Conservation (phyloP, 352 stramenopile species). For the Phytophthora sp. region DNA sequence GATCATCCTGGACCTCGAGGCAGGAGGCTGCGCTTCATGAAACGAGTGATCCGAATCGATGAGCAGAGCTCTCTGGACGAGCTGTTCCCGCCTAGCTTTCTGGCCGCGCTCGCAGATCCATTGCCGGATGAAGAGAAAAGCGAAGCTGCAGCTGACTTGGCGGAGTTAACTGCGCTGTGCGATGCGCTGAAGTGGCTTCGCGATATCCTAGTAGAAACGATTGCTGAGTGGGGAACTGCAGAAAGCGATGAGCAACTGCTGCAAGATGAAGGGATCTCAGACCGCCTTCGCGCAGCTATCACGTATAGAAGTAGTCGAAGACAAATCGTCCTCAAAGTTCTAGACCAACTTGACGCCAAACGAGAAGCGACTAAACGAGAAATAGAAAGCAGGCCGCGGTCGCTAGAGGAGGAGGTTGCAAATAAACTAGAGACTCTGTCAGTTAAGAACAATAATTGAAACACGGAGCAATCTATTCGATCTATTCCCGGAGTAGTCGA, state of each 20-base stretch:
- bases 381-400: not conserved
- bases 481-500: not conserved
- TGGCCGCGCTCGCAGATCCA: slow-evolving; percentile 25
- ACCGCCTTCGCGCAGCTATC: slow-evolving; percentile 47
- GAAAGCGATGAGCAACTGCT: slow-evolving; percentile 34
- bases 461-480: not conserved
- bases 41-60: slow-evolving; percentile 56
- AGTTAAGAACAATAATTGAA: slow-evolving; percentile 16
- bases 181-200: slow-evolving; percentile 35
- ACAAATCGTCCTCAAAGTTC: slow-evolving; percentile 42
- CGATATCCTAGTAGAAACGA: slow-evolving; percentile 22
- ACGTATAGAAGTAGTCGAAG: slow-evolving; percentile 54
- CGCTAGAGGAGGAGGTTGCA: slow-evolving; percentile 4
- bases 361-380: slow-evolving; percentile 6
- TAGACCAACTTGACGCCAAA: slow-evolving; percentile 48
- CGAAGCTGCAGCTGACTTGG: slow-evolving; percentile 2
- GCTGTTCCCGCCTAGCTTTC: slow-evolving; percentile 46
- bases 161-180: slow-evolving; percentile 9
- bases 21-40: slow-evolving; percentile 52
- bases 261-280: slow-evolving; percentile 4
- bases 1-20: slow-evolving; percentile 27
- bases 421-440: slow-evolving; percentile 15
- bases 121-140: slow-evolving; percentile 20
- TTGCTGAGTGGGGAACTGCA: slow-evolving; percentile 24
- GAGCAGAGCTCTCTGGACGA: slow-evolving; percentile 50